Percentiles rank a stretch among this genome's conserved stretches.
phyloP scores from a whole-genome alignment of 306 rosid genomes.

The Arachis stenosperma region DNA sequence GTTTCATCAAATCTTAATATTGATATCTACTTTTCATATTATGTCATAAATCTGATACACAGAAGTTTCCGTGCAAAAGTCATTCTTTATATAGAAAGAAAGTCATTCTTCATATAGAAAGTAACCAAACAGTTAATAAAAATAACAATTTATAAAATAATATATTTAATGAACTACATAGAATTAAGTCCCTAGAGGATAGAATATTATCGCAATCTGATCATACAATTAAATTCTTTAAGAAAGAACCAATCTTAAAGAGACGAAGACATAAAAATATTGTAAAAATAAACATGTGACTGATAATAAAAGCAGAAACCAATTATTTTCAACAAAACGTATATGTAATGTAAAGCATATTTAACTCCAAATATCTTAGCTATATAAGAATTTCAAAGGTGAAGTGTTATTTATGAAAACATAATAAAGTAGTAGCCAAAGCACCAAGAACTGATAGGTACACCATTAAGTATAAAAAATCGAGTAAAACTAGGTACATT shows the following conservation, averaged over 20 bases:
- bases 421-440: not conserved
- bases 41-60: not conserved
- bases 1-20: no score
- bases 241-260: not conserved
- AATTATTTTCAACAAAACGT: no score
- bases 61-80: not conserved
- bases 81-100: no score
- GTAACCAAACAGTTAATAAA: not conserved
- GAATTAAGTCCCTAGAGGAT: no score
- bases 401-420: not conserved
- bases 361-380: not conserved
- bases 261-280: not conserved
- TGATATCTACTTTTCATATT: not conserved
- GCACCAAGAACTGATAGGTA: no score
- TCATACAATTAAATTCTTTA: not conserved
- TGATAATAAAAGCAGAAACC: no score
- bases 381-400: slow-evolving; percentile 5
- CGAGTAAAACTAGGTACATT: not conserved
- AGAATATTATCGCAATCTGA: not conserved
- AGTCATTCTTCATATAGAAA: not conserved
- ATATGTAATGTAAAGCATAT: no score
- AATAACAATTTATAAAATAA: not conserved
- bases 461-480: no score
- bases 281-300: no score
- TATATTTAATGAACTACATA: not conserved